Evolutionary conservation across 306 rosid genomes (phyloP).

Genomic region (Corylus heterophylla): DNA sequence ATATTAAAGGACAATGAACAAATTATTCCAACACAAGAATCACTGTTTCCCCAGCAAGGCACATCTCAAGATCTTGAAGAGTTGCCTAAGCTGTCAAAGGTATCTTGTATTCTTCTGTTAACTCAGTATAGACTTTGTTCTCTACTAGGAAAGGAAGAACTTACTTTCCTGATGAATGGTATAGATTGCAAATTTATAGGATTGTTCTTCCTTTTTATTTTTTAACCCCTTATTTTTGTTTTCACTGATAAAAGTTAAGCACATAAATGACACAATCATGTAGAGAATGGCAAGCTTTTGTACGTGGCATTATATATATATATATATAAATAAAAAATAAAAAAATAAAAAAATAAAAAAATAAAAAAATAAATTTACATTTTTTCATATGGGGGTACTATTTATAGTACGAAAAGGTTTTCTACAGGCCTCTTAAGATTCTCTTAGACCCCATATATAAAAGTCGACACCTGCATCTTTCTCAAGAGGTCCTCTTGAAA

Average conservation of each 20-base stretch:
- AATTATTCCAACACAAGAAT: slow-evolving; percentile 24
- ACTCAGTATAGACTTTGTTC: slow-evolving; percentile 1
- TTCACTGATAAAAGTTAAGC: slow-evolving; percentile 16
- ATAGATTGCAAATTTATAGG: not conserved
- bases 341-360: no score
- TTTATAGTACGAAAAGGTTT: not conserved
- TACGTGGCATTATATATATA: not conserved
- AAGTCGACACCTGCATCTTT: not conserved
- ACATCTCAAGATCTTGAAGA: slow-evolving; percentile 36
- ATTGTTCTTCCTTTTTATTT: not conserved
- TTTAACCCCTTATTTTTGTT: not conserved
- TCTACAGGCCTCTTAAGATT: not conserved
- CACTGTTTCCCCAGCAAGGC: slow-evolving; percentile 36
- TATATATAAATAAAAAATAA: no score
- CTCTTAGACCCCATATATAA: not conserved
- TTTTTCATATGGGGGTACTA: not conserved
- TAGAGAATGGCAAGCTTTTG: not conserved
- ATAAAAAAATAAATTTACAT: no score
- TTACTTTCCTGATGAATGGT: not conserved
- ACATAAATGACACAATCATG: slow-evolving; percentile 14
- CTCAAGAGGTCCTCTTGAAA: not conserved
- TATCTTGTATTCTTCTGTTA: slow-evolving; percentile 33
- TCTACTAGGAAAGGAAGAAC: not conserved
- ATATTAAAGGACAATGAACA: slow-evolving; percentile 46
- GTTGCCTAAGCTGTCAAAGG: slow-evolving; percentile 44